These are phyloP conservation scores for Davidsoniella australis DNA, from an alignment of 2,329 filamentous ascomycete genomes.

Conservation along the genomic window DNA sequence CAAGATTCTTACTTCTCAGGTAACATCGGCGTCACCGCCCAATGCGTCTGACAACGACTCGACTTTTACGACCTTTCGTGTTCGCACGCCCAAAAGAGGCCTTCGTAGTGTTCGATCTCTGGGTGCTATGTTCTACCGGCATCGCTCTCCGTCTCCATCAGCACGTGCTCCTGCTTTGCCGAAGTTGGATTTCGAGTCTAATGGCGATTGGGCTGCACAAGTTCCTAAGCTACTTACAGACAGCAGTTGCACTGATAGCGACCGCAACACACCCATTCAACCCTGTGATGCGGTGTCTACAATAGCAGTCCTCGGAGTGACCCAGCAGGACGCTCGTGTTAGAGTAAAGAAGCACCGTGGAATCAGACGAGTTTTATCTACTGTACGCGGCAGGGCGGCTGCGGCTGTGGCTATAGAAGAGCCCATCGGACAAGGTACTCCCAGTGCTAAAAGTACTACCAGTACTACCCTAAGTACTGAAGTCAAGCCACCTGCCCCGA, in stretches of 20 bases:
- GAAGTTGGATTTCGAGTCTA: background rate
- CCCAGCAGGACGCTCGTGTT: background rate
- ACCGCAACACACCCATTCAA: constrained; percentile 1
- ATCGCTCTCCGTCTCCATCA: background rate
- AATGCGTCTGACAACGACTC: too few relatives aligned
- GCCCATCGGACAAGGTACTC: background rate
- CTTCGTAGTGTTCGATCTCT: constrained; percentile 9
- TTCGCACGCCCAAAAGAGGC: constrained; percentile 3
- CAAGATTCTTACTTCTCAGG: too few relatives aligned
- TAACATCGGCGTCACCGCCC: too few relatives aligned
- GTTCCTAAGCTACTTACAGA: background rate
- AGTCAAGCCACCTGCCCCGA: background rate
- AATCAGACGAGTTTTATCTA: constrained; percentile 9
- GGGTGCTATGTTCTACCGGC: constrained; percentile 10
- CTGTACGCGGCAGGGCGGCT: background rate
- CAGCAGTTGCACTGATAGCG: background rate
- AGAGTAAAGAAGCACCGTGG: background rate
- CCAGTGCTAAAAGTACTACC: background rate
- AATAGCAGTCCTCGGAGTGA: constrained; percentile 1
- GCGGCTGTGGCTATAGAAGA: background rate
- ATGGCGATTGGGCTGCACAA: background rate
- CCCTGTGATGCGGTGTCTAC: constrained; percentile 4
- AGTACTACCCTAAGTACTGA: too few relatives aligned
- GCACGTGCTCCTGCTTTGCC: background rate
- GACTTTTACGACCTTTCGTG: too few relatives aligned